phyloP scores from a whole-genome alignment of 768 basidiomycete species.

The Leccinum sublutescens region DNA sequence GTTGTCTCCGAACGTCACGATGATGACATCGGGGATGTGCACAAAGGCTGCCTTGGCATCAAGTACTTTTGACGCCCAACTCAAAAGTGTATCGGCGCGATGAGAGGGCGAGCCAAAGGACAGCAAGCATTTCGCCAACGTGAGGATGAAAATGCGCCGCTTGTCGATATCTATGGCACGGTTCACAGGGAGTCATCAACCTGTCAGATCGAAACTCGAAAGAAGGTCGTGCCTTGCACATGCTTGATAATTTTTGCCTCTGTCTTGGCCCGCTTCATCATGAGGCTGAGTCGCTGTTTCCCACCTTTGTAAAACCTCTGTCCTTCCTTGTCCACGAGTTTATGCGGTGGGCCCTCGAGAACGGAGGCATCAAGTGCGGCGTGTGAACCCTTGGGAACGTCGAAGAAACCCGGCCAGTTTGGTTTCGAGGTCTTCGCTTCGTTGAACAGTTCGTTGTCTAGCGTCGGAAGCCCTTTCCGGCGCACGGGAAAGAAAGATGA shows the following conservation, averaged over 20 bases:
- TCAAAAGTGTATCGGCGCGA: conserved; percentile 85
- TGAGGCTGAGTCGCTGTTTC: conserved; percentile 27
- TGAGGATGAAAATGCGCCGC: conserved; percentile 74
- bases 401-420: conserved; percentile 24
- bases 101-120: conserved; percentile 95
- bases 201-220: background rate
- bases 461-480: conserved; percentile 8
- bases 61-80: conserved; percentile 74
- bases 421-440: conserved; percentile 23
- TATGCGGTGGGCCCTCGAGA: background rate
- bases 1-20: conserved; percentile 79
- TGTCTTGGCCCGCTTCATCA: conserved; percentile 32
- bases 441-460: conserved; percentile 27
- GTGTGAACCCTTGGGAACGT: conserved; percentile 17
- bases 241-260: conserved; percentile 41
- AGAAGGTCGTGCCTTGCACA: conserved; percentile 42
- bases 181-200: conserved; percentile 1
- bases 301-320: conserved; percentile 32
- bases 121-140: conserved; percentile 83
- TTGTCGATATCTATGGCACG: conserved; percentile 40
- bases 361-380: conserved; percentile 16
- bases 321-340: conserved; percentile 14
- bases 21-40: conserved; percentile 74
- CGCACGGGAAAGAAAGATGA: conserved; percentile 19
- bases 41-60: conserved; percentile 82